Conservation (phyloP, 2,329 filamentous ascomycete species). For the Colletotrichum chrysophilum region DNA sequence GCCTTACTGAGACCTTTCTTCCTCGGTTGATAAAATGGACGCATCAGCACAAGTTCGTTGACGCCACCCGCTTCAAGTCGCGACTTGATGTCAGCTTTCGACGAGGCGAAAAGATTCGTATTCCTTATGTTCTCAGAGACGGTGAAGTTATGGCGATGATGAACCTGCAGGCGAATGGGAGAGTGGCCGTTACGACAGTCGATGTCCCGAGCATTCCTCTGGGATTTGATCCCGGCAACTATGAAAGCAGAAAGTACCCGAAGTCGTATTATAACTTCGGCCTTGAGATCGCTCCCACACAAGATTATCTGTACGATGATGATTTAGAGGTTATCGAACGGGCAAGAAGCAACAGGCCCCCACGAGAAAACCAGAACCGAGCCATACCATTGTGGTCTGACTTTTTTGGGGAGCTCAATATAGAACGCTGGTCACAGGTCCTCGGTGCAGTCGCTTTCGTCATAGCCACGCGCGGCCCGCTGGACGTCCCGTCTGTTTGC, state of each 20-base stretch:
- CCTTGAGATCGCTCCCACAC: slow-evolving; percentile 63
- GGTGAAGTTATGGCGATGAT: slow-evolving; percentile 70
- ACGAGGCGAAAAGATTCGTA: slow-evolving; percentile 41
- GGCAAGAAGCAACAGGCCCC: slow-evolving; percentile 43
- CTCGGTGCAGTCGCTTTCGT: slow-evolving; percentile 67
- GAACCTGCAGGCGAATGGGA: slow-evolving; percentile 66
- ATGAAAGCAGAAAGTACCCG: slow-evolving; percentile 72
- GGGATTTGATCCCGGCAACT: slow-evolving; percentile 74
- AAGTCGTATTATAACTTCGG: slow-evolving; percentile 70
- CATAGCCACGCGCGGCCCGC: slow-evolving; percentile 66
- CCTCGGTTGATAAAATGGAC: slow-evolving; percentile 62
- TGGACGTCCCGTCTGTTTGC: slow-evolving; percentile 57
- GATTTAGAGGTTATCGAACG: slow-evolving; percentile 47
- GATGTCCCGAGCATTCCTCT: slow-evolving; percentile 69
- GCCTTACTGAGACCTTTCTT: slow-evolving; percentile 64
- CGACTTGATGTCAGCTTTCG: slow-evolving; percentile 63
- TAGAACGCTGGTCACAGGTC: slow-evolving; percentile 68
- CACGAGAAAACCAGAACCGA: slow-evolving; percentile 43
- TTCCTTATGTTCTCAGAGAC: slow-evolving; percentile 66
- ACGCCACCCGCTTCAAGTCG: slow-evolving; percentile 65
- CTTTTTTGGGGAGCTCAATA: slow-evolving; percentile 66
- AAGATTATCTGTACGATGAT: slow-evolving; percentile 61
- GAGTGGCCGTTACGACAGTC: slow-evolving; percentile 57
- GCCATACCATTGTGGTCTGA: slow-evolving; percentile 76
- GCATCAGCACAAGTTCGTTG: slow-evolving; percentile 57